Percentiles rank a stretch among this genome's conserved stretches.
These are phyloP conservation scores for Paralagenidium karlingii DNA, from an alignment of 352 stramenopile genomes.

Conservation along the genomic window DNA sequence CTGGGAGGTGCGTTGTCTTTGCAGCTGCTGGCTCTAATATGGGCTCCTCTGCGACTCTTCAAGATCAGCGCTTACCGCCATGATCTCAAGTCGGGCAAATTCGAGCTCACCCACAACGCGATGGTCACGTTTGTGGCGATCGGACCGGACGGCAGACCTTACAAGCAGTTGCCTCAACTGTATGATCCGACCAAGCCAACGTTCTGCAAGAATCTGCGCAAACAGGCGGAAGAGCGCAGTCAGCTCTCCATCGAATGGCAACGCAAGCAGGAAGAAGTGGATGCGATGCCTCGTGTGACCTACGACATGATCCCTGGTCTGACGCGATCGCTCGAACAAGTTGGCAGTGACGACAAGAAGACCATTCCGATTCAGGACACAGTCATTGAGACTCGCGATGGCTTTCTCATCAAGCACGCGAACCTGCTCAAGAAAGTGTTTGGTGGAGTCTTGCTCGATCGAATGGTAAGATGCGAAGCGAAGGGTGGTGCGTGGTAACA, in stretches of 20 bases:
- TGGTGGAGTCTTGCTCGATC: slow-evolving; percentile 24
- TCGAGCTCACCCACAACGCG: slow-evolving; percentile 29
- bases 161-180: slow-evolving; percentile 9
- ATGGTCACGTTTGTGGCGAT: slow-evolving; percentile 27
- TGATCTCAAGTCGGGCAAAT: slow-evolving; percentile 15
- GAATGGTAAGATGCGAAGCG: slow-evolving; percentile 13
- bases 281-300: slow-evolving; percentile 10
- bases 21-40: background rate
- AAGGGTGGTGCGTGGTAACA: no score
- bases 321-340: no score
- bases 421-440: slow-evolving; percentile 26
- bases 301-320: slow-evolving; percentile 14
- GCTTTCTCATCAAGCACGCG: slow-evolving; percentile 22
- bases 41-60: background rate
- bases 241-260: slow-evolving; percentile 15
- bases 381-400: slow-evolving; percentile 19
- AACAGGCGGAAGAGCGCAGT: no score
- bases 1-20: background rate
- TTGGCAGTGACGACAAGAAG: slow-evolving; percentile 3
- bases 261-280: slow-evolving; percentile 11
- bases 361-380: slow-evolving; percentile 17
- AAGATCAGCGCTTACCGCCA: slow-evolving; percentile 25
- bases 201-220: slow-evolving; percentile 15
- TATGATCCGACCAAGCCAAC: slow-evolving; percentile 9
- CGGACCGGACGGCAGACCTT: slow-evolving; percentile 8